Evolutionary conservation across 768 basidiomycete genomes (phyloP).

Genomic region (Polyporus arcularius): DNA sequence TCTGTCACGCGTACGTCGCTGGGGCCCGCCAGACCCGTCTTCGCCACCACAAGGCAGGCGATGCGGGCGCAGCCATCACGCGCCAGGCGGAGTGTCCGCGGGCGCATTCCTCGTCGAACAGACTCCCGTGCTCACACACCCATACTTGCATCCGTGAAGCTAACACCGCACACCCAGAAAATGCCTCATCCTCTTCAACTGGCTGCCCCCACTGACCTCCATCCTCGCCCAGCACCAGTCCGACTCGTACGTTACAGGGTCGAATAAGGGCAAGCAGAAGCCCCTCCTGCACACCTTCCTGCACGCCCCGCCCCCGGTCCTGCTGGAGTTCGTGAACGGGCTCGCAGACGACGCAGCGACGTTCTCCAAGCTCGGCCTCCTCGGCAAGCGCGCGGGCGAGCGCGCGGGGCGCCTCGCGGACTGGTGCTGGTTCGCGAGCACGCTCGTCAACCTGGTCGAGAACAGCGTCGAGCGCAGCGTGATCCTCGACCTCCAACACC

Average conservation of each 20-base stretch:
- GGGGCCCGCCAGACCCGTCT: no score
- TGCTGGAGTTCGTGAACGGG: constrained; percentile 76
- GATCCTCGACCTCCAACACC: constrained; percentile 59
- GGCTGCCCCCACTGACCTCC: constrained; percentile 73
- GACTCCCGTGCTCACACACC: no score
- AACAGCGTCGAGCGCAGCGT: constrained; percentile 79
- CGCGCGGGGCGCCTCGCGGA: constrained; percentile 76
- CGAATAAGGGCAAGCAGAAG: constrained; percentile 32
- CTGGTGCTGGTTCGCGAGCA: constrained; percentile 86
- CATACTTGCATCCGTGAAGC: not conserved
- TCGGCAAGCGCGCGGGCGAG: constrained; percentile 64
- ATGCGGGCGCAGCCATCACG: no score
- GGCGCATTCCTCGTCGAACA: no score
- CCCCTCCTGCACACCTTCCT: constrained; percentile 76
- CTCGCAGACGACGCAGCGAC: constrained; percentile 80
- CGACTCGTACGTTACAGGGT: constrained; percentile 53
- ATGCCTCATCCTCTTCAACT: constrained; percentile 80
- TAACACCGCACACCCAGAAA: constrained; percentile 50
- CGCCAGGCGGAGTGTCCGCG: no score
- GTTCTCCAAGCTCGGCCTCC: constrained; percentile 67
- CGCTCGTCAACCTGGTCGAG: constrained; percentile 79
- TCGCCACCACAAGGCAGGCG: no score
- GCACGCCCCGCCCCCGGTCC: constrained; percentile 79
- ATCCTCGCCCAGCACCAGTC: constrained; percentile 71
- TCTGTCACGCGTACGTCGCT: no score